phyloP scores from a whole-genome alignment of 805 yeast genomes.

The Yarrowia phangngaensis region DNA sequence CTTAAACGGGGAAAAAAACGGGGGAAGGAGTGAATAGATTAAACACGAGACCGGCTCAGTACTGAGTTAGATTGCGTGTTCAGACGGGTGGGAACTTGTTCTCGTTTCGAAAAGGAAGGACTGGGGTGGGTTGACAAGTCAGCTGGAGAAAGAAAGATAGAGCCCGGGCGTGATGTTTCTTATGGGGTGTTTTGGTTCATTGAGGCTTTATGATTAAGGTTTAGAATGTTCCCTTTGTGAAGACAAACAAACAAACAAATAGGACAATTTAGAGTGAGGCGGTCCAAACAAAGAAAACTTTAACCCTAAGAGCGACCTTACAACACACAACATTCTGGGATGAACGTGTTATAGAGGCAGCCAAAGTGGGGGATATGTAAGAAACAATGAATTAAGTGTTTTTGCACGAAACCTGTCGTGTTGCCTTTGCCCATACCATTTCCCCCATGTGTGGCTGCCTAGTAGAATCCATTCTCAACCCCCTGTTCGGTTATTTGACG shows the following conservation, averaged over 20 bases:
- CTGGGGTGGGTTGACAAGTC: slow-evolving; percentile 27
- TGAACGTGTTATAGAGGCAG: no score
- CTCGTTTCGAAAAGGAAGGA: slow-evolving; percentile 24
- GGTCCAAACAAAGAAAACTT: slow-evolving; percentile 12
- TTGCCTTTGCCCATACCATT: no score
- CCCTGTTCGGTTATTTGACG: no score
- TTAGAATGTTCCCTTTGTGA: slow-evolving; percentile 8
- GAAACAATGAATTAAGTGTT: no score
- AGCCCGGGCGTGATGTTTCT: slow-evolving; percentile 5
- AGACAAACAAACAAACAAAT: slow-evolving; percentile 23
- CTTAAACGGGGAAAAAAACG: slow-evolving; percentile 29
- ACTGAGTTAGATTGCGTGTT: slow-evolving; percentile 21
- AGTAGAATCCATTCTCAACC: no score
- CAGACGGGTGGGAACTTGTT: background rate
- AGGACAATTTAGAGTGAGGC: slow-evolving; percentile 23
- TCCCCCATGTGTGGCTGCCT: no score
- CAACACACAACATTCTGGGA: no score
- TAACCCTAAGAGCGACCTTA: no score
- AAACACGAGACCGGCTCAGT: slow-evolving; percentile 29
- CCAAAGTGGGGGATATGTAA: no score
- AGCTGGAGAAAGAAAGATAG: slow-evolving; percentile 13
- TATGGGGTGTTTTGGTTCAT: slow-evolving; percentile 13
- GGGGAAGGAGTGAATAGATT: slow-evolving; percentile 27
- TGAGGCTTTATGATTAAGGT: background rate
- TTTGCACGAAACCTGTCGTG: no score